These are phyloP conservation scores for Termitomyces sp. DNA, from an alignment of 768 basidiomycete genomes.

Conservation along the genomic window DNA sequence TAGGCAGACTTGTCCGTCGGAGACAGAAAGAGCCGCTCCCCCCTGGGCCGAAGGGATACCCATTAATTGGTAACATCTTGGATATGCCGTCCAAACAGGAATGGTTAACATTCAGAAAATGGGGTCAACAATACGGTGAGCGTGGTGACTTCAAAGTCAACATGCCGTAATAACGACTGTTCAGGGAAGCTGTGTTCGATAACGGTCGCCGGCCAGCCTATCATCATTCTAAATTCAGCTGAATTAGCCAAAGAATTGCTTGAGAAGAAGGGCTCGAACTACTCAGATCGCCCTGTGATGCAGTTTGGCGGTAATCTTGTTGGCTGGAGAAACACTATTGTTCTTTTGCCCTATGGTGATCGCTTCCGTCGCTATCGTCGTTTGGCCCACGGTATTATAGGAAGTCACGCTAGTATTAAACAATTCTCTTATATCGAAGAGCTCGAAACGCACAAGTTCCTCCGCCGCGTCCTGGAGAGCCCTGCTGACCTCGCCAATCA, in stretches of 20 bases:
- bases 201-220: not conserved
- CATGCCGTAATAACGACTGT: not conserved
- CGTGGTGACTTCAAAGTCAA: not conserved
- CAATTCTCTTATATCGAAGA: not conserved
- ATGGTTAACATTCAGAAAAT: not conserved
- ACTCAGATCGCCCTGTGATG: not conserved
- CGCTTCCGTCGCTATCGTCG: not conserved
- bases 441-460: not conserved
- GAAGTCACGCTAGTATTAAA: not conserved
- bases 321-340: not conserved
- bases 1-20: not conserved
- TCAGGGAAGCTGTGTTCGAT: not conserved
- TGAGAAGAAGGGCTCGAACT: not conserved
- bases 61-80: not conserved
- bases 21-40: not conserved
- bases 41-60: not conserved
- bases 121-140: not conserved
- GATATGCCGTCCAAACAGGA: not conserved
- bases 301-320: not conserved
- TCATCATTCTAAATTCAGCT: not conserved
- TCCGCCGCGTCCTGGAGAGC: not conserved
- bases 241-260: not conserved
- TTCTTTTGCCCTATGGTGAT: not conserved
- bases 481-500: not conserved
- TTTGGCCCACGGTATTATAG: not conserved